Conservation (phyloP, 306 rosid species). For the Castanea sativa region DNA sequence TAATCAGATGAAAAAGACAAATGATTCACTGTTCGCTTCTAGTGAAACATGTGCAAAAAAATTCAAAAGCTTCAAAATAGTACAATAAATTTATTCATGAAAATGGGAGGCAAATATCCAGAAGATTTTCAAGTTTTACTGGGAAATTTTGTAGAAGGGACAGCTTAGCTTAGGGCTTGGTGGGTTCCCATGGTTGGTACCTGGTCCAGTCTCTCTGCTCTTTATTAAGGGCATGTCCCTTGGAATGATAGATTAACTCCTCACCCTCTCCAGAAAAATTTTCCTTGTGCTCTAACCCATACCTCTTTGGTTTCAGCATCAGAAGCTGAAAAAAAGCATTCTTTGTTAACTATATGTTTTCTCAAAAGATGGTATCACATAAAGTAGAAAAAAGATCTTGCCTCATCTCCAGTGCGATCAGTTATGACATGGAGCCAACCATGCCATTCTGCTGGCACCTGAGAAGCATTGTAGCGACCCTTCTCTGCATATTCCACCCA, state of each 20-base stretch:
- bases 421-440: slow-evolving; percentile 96
- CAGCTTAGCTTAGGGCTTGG: slow-evolving; percentile 43
- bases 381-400: slow-evolving; percentile 23
- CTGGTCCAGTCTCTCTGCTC: slow-evolving; percentile 97
- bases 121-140: slow-evolving; percentile 14
- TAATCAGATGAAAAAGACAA: background rate
- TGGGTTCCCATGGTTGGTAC: slow-evolving; percentile 81
- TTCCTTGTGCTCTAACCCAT: slow-evolving; percentile 76
- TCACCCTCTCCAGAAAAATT: slow-evolving; percentile 97
- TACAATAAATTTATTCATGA: slow-evolving; percentile 18
- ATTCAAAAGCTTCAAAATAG: slow-evolving; percentile 5
- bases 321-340: slow-evolving; percentile 64
- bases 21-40: background rate
- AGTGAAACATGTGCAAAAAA: background rate
- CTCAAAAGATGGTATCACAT: slow-evolving; percentile 4
- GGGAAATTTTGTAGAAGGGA: slow-evolving; percentile 6
- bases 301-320: slow-evolving; percentile 80
- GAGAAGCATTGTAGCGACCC: slow-evolving; percentile 91
- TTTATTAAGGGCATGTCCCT: slow-evolving; percentile 90
- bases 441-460: slow-evolving; percentile 99
- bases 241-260: slow-evolving; percentile 81
- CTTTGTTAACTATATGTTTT: slow-evolving; percentile 1
- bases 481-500: slow-evolving; percentile 99
- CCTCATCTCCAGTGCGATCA: slow-evolving; percentile 98
- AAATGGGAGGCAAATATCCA: background rate